These are phyloP conservation scores for Pythium angustatum DNA, from an alignment of 352 stramenopile genomes.

Conservation along the genomic window DNA sequence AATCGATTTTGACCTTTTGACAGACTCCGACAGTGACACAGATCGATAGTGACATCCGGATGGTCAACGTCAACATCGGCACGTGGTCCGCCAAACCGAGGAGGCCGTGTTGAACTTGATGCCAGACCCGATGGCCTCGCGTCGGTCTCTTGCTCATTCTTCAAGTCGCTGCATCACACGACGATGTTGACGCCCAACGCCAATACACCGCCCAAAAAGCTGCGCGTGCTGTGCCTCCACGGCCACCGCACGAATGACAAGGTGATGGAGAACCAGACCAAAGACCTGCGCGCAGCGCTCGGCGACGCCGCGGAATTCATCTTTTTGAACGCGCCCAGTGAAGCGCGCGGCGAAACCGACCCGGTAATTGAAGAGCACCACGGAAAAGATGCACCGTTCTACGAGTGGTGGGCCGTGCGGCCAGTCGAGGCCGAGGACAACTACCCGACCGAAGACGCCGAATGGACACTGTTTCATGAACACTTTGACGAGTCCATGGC, in stretches of 20 bases:
- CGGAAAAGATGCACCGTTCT: conserved; percentile 61
- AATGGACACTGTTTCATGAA: conserved; percentile 26
- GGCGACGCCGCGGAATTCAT: conserved; percentile 65
- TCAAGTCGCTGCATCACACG: background rate
- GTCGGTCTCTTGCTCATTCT: background rate
- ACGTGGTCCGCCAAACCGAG: too few species aligned
- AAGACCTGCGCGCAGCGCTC: conserved; percentile 55
- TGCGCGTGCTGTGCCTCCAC: conserved; percentile 76
- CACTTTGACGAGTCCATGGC: conserved; percentile 41
- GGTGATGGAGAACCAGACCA: conserved; percentile 73
- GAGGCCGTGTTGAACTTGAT: too few species aligned
- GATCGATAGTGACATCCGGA: too few species aligned
- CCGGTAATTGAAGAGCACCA: conserved; percentile 56
- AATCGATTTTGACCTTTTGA: too few species aligned
- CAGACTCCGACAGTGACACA: too few species aligned
- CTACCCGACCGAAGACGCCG: conserved; percentile 26
- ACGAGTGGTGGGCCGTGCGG: conserved; percentile 67
- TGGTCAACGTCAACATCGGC: too few species aligned
- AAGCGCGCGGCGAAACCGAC: conserved; percentile 56
- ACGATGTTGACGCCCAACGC: background rate
- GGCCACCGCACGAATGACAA: conserved; percentile 70
- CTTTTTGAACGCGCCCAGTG: conserved; percentile 59
- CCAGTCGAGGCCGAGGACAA: conserved; percentile 47
- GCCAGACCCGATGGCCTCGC: background rate
- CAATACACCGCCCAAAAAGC: conserved; percentile 21